Percentiles rank a stretch among this genome's conserved stretches.
phyloP scores from a whole-genome alignment of 768 basidiomycete genomes.

The Obba rivulosa region DNA sequence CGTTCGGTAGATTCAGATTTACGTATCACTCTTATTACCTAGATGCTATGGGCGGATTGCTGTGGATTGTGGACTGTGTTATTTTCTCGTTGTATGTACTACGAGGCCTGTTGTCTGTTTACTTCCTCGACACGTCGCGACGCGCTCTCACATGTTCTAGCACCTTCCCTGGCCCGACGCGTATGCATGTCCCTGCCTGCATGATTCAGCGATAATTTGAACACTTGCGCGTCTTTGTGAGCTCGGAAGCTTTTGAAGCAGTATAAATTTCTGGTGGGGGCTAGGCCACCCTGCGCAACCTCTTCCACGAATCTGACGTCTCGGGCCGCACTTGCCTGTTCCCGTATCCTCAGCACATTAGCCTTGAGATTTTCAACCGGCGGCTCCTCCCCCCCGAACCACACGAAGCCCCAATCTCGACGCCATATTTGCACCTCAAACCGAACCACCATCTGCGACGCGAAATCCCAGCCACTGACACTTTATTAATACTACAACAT shows the following conservation, averaged over 20 bases:
- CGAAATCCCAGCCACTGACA: too few species aligned
- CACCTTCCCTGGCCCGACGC: conserved; percentile 7
- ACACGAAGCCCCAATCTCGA: not conserved
- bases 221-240: conserved; percentile 3
- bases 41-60: not conserved
- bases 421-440: not conserved
- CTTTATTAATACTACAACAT: too few species aligned
- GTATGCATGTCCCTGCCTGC: not conserved
- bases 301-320: too few species aligned
- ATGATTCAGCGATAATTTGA: conserved; percentile 3
- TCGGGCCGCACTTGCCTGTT: too few species aligned
- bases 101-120: too few species aligned
- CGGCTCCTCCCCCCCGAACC: not conserved
- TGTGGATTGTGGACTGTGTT: too few species aligned
- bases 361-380: too few species aligned
- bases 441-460: not conserved
- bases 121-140: not conserved
- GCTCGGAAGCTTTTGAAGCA: conserved; percentile 10
- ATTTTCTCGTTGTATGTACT: too few species aligned
- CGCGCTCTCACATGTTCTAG: conserved; percentile 9
- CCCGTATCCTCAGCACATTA: too few species aligned
- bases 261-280: too few species aligned
- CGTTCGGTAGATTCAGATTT: not conserved
- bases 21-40: not conserved
- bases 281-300: too few species aligned